Evolutionary conservation across 2,329 filamentous ascomycete genomes (phyloP).

Genomic region (Phialophora verrucosa): DNA sequence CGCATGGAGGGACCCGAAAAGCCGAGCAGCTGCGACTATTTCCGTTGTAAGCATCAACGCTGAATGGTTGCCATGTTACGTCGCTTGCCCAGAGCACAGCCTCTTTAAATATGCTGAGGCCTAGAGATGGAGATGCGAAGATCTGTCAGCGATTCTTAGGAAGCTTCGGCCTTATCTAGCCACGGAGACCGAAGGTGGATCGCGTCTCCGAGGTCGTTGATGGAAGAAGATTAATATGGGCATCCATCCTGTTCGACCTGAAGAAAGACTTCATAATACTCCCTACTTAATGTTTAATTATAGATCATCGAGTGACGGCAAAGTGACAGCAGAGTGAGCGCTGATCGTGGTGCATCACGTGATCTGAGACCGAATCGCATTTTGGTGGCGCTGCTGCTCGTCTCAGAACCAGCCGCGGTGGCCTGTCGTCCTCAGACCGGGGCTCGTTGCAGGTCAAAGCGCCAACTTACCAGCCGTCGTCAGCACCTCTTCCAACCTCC

Average conservation of each 20-base stretch:
- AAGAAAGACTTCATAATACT: background rate
- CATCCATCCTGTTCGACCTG: background rate
- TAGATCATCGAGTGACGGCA: background rate
- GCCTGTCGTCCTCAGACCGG: slow-evolving; percentile 11
- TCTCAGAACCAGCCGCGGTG: slow-evolving; percentile 18
- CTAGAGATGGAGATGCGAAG: background rate
- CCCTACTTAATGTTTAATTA: slow-evolving; percentile 3
- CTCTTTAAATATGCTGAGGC: slow-evolving; percentile 16
- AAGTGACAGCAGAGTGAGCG: background rate
- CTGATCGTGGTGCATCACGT: slow-evolving; percentile 9
- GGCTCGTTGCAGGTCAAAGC: slow-evolving; percentile 31
- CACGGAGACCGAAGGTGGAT: slow-evolving; percentile 6
- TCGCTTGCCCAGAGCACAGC: slow-evolving; percentile 28
- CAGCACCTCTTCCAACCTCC: slow-evolving; percentile 29
- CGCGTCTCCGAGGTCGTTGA: background rate
- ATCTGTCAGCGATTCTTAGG: slow-evolving; percentile 1
- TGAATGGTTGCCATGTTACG: slow-evolving; percentile 5
- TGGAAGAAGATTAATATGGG: too few relatives aligned
- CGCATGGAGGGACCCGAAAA: slow-evolving; percentile 10
- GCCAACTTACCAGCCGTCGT: slow-evolving; percentile 35
- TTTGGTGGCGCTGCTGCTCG: slow-evolving; percentile 14
- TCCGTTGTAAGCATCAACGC: background rate
- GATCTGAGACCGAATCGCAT: slow-evolving; percentile 6
- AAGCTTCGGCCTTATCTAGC: background rate
- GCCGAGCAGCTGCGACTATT: slow-evolving; percentile 10